A percentile compares a stretch with the other conserved stretches of the same genome.
phyloP scores from a whole-genome alignment of 306 rosid genomes.

The Citrullus colocynthis region DNA sequence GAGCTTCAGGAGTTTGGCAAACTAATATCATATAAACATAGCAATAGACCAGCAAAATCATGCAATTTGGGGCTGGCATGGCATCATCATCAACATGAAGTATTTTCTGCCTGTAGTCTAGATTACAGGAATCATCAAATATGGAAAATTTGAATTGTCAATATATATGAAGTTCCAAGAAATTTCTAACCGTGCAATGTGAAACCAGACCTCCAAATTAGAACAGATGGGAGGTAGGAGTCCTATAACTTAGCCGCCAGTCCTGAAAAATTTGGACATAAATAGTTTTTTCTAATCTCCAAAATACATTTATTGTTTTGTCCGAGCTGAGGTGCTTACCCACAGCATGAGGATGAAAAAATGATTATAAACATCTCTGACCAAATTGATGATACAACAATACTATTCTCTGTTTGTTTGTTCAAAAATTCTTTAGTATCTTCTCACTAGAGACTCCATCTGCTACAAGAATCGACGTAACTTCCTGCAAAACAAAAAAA shows the following conservation, averaged over 20 bases:
- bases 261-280: slow-evolving; percentile 2
- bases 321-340: slow-evolving; percentile 31
- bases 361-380: slow-evolving; percentile 7
- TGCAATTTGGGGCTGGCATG: not conserved
- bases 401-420: not conserved
- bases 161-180: not conserved
- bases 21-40: not conserved
- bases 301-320: not conserved
- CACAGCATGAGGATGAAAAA: slow-evolving; percentile 36
- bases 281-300: not conserved
- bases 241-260: not conserved
- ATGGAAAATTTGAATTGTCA: not conserved
- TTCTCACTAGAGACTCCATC: slow-evolving; percentile 77
- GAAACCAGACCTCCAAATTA: not conserved
- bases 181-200: not conserved
- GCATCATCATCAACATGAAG: not conserved
- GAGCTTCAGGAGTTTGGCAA: not conserved
- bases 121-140: not conserved
- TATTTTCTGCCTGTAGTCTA: not conserved
- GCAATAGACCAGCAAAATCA: not conserved
- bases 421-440: slow-evolving; percentile 81
- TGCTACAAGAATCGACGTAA: slow-evolving; percentile 69
- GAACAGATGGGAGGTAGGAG: not conserved
- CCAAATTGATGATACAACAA: slow-evolving; percentile 38
- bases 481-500: slow-evolving; percentile 45